Percentiles rank a stretch among this genome's conserved stretches.
These are phyloP conservation scores for Malania oleifera DNA, from an alignment of 164 flowering plant species.

Conservation along the genomic window DNA sequence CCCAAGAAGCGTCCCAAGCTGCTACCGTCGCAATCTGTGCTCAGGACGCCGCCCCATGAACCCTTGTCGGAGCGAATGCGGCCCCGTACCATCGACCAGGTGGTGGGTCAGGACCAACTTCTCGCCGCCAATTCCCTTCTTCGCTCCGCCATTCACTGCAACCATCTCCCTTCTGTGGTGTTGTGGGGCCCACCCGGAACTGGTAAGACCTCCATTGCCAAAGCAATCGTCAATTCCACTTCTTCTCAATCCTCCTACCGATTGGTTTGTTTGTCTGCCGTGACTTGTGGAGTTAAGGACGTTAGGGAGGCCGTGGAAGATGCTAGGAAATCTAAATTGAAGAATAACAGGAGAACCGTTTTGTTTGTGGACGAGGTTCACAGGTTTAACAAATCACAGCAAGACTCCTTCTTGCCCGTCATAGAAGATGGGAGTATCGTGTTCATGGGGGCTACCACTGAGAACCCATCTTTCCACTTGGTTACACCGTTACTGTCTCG, in stretches of 20 bases:
- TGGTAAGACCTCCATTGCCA: slow-evolving; percentile 85
- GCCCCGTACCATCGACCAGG: slow-evolving; percentile 54
- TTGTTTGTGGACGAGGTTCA: slow-evolving; percentile 90
- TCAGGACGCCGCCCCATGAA: slow-evolving; percentile 13
- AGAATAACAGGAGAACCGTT: slow-evolving; percentile 37
- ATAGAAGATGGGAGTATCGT: slow-evolving; percentile 83
- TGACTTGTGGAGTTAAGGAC: slow-evolving; percentile 78
- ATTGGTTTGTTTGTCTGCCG: slow-evolving; percentile 72
- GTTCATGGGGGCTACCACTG: slow-evolving; percentile 87
- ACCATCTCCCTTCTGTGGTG: slow-evolving; percentile 64
- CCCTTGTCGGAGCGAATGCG: slow-evolving; percentile 84
- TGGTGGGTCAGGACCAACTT: slow-evolving; percentile 81
- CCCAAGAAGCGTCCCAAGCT: slow-evolving; percentile 24
- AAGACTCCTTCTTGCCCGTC: slow-evolving; percentile 77
- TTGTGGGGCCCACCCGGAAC: slow-evolving; percentile 97
- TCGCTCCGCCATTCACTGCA: slow-evolving; percentile 38
- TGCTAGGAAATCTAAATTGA: slow-evolving; percentile 40
- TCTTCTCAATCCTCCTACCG: slow-evolving; percentile 18
- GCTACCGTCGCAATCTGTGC: background rate
- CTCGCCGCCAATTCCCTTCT: slow-evolving; percentile 43
- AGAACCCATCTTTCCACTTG: slow-evolving; percentile 90
- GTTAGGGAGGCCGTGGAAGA: slow-evolving; percentile 71
- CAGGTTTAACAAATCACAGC: slow-evolving; percentile 82
- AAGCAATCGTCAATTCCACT: slow-evolving; percentile 47
- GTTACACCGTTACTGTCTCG: slow-evolving; percentile 76